Percentiles rank a stretch among this genome's conserved stretches.
These are phyloP conservation scores for Pyricularia sp. DNA, from an alignment of 2,329 filamentous ascomycete genomes.

Conservation along the genomic window DNA sequence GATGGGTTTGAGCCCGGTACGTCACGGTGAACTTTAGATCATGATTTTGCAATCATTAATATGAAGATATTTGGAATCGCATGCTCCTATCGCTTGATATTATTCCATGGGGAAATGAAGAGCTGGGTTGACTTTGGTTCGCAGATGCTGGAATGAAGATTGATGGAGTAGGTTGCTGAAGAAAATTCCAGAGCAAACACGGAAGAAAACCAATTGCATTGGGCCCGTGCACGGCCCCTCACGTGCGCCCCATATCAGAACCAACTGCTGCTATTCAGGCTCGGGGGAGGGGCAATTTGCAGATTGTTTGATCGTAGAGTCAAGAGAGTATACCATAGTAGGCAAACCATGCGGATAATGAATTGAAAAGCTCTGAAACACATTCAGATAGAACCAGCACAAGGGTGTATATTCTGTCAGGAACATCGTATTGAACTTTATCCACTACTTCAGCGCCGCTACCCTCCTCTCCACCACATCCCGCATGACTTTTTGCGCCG, in stretches of 20 bases:
- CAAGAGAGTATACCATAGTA: no score
- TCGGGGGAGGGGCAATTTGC: not conserved
- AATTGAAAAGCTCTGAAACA: not conserved
- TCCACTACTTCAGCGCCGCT: not conserved
- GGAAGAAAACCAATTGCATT: not conserved
- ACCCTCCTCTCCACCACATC: constrained; percentile 14
- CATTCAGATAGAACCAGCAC: not conserved
- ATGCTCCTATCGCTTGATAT: not conserved
- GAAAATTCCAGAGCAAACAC: not conserved
- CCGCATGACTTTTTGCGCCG: constrained; percentile 34
- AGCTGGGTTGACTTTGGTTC: not conserved
- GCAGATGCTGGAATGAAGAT: not conserved
- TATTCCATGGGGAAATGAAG: not conserved
- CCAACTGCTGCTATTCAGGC: not conserved
- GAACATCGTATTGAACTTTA: not conserved
- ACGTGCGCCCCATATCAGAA: not conserved
- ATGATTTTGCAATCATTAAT: not conserved
- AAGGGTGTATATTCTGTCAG: not conserved
- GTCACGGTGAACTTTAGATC: not conserved
- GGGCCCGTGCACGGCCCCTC: not conserved
- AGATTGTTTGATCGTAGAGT: no score
- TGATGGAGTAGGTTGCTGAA: not conserved
- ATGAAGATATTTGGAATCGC: not conserved
- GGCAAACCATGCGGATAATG: not conserved
- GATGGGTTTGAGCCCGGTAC: not conserved